Conservation (phyloP, 495 filamentous ascomycete genomes). For the Jackrogersella multiformis region DNA sequence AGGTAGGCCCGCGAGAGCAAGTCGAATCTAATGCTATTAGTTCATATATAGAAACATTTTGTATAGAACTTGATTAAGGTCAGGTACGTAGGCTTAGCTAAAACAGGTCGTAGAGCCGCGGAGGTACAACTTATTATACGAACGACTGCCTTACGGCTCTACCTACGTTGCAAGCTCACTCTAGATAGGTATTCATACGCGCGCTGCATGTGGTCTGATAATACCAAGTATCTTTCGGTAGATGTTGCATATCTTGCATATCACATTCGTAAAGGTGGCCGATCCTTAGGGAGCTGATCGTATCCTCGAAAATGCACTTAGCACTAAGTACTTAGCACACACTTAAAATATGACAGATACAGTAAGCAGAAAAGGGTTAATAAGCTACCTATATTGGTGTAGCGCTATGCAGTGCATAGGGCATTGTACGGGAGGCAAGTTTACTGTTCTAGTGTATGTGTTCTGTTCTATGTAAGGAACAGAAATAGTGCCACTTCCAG, state of each 20-base stretch:
- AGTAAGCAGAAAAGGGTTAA: conserved; percentile 42
- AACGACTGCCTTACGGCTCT: neutral
- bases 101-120: too few species aligned
- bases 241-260: conserved; percentile 33
- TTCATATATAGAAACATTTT: neutral
- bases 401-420: conserved; percentile 4
- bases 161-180: conserved; percentile 5
- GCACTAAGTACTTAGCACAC: too few species aligned
- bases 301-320: conserved; percentile 18
- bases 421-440: conserved; percentile 7
- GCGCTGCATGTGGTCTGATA: conserved; percentile 6
- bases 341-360: conserved; percentile 28
- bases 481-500: neutral
- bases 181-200: conserved; percentile 18
- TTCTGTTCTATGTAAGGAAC: conserved; percentile 4
- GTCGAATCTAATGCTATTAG: neutral
- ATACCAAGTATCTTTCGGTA: conserved; percentile 24
- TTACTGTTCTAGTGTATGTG: neutral
- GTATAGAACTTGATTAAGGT: neutral
- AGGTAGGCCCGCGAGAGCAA: neutral
- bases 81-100: too few species aligned
- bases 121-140: neutral
- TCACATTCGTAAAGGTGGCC: conserved; percentile 25
- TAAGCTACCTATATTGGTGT: conserved; percentile 19
- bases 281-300: conserved; percentile 19